Base-by-base conservation (phyloP, 495 filamentous ascomycete species). In the Daldinia childiae region DNA sequence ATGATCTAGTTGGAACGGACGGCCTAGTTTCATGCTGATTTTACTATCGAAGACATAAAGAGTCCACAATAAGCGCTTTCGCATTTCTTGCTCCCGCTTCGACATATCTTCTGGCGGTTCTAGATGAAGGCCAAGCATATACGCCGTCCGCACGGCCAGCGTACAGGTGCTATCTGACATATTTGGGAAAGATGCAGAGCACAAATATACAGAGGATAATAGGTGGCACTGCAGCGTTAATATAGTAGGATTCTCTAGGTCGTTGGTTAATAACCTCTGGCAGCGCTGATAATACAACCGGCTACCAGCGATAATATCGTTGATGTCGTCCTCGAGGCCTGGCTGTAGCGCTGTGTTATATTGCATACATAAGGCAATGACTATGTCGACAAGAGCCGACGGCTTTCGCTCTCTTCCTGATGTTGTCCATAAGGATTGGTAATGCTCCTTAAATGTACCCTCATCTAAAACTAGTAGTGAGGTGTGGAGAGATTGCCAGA, bases 341-440 rank as follows among this genome's bases (percentile, higher is more conserved):
- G 62, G 27, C 43, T 30, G 57, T n/a, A 17, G 9, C 5, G 38
- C 50, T 27, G 17, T 12, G 21, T 57, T 80, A 57, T 82, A 82
- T 66, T 87, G 84, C 79, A 87, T 85, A 55, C 81, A 84, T 34
- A 87, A 54, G 2, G 85, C 86, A 15, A 88, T 72, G n/a, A 86
- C 71, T 48, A 86, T 84, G 57, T 88, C 85, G 15, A 84, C 83
- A 14, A 87, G 78, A 3, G 85, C 80, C 17, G 83, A 87, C 4
- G 85, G 77, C 64, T 79, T 81, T 17, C 86, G 78, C 8, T 61
- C 71, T 32, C 54, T 57, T 11, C 68, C 41, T 2, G 69, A 62
- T 17, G 34, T 43, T 7, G 57, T 58, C 84, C 83, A 85, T 6
- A 87, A 71, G 24, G 84, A 82, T n/a, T 80, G 75, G 66, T 86